Evolutionary conservation across 305 asterid genomes (phyloP), one percentile per base, ranked within the genome.

Genomic region (Fraxinus nigra): DNA sequence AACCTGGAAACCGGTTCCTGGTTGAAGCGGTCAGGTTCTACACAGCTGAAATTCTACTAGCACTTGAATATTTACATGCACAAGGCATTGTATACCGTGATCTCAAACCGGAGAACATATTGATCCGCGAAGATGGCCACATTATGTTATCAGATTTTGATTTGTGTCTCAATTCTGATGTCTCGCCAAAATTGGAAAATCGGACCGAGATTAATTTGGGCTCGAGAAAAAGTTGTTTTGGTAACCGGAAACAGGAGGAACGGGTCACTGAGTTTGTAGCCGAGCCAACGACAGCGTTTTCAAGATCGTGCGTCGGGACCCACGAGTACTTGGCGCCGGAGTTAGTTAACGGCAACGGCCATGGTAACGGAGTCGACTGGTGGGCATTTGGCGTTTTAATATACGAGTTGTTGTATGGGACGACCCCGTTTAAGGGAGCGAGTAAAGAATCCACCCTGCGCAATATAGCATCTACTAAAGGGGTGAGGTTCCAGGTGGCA

Each of bases 321-420:
- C 99, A 94, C 79, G 99, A 95, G 86, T 95, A 95, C 82, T 48
- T 95, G 20, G 92, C 97, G 75, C 98, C 99, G 80, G 98, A 95
- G 88, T 7, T 95, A 7, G 91, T 94, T 0, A 51, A 70, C 80
- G 96, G 98, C 0, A 80, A 80, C 87, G 99, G 99, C n/a, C 98
- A 94, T 83, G 98, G 99, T 0, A 95, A 91, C 86, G 97, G 99
- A 0, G 99, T 95, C 2, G 99, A 95, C 74, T 95, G 98, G 99
- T 95, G 99, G 98, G 99, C 97, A 0, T 94, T 95, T 34, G 98
- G 99, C 78, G 92, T 95, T 0, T 78, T 95, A 82, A 82, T 94
- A 0, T 95, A 92, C 80, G 99, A 95, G 77, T 82, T 95, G 1
- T 7, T 95, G 61, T 82, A 84, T 67, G 99, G 99, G 0, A 86